phyloP scores from a whole-genome alignment of 495 filamentous ascomycete genomes.

The Cryomyces minteri region DNA sequence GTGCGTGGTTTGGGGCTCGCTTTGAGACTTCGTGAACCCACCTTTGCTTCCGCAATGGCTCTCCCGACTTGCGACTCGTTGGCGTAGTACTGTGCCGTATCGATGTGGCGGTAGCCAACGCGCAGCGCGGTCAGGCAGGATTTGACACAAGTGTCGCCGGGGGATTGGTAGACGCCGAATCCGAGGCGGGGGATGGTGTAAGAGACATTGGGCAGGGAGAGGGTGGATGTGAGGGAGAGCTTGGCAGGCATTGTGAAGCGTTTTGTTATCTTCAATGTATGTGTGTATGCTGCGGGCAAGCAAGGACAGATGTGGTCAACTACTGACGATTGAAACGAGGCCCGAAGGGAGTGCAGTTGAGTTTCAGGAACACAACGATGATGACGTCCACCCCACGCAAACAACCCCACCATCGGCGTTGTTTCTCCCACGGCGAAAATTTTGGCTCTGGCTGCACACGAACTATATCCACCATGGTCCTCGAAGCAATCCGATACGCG shows the following conservation, averaged over 20 bases:
- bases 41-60: slow-evolving; percentile 32
- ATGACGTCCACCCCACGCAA: too few species aligned
- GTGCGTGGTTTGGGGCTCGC: too few species aligned
- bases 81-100: slow-evolving; percentile 51
- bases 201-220: slow-evolving; percentile 35
- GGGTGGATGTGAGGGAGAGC: slow-evolving; percentile 28
- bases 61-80: slow-evolving; percentile 51
- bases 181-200: slow-evolving; percentile 47
- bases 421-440: too few species aligned
- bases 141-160: slow-evolving; percentile 27
- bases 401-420: too few species aligned
- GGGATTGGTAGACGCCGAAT: slow-evolving; percentile 53
- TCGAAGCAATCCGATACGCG: slow-evolving; percentile 78
- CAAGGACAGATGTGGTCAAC: too few species aligned
- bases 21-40: too few species aligned
- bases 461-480: slow-evolving; percentile 25
- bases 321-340: too few species aligned
- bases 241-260: slow-evolving; percentile 11
- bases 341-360: too few species aligned
- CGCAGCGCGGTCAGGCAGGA: slow-evolving; percentile 43
- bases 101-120: slow-evolving; percentile 52
- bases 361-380: too few species aligned
- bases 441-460: too few species aligned
- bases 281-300: too few species aligned
- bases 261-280: background rate